Evolutionary conservation across 495 filamentous ascomycete species (phyloP).

Genomic region (Penicillium samsonianum): DNA sequence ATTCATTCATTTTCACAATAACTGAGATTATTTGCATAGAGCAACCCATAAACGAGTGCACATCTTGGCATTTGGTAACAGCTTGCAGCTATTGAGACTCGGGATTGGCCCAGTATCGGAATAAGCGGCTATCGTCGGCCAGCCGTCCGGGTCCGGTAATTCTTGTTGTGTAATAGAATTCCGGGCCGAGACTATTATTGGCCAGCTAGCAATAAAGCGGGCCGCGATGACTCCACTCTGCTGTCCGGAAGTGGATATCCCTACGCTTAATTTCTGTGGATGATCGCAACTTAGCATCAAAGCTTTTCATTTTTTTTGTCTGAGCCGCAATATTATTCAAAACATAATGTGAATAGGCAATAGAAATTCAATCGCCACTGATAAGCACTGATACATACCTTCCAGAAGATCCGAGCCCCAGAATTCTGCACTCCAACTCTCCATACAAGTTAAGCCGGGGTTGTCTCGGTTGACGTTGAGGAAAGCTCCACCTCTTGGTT

Average conservation of each 20-base stretch:
- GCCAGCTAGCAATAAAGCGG: background rate
- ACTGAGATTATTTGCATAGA: no score
- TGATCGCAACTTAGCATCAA: constrained; percentile 7
- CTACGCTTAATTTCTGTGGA: constrained; percentile 25
- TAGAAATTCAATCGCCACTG: constrained; percentile 13
- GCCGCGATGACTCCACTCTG: background rate
- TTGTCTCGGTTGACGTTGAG: constrained; percentile 26
- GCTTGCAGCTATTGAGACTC: constrained; percentile 10
- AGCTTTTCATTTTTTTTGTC: background rate
- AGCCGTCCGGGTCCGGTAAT: constrained; percentile 14
- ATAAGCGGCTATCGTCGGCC: constrained; percentile 24
- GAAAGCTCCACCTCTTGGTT: constrained; percentile 19
- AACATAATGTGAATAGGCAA: constrained; percentile 18
- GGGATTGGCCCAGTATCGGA: background rate
- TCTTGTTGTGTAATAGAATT: constrained; percentile 28
- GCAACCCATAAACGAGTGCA: background rate
- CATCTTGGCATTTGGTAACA: constrained; percentile 11
- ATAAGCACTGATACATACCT: constrained; percentile 17
- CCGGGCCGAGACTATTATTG: constrained; percentile 18
- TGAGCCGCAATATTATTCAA: background rate
- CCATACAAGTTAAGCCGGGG: constrained; percentile 16
- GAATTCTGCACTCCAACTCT: constrained; percentile 21
- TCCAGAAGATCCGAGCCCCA: constrained; percentile 24
- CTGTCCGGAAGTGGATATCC: constrained; percentile 17
- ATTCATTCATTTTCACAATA: no score